Base-by-base conservation (phyloP, 768 basidiomycete species). In the Boletus patriciae region DNA sequence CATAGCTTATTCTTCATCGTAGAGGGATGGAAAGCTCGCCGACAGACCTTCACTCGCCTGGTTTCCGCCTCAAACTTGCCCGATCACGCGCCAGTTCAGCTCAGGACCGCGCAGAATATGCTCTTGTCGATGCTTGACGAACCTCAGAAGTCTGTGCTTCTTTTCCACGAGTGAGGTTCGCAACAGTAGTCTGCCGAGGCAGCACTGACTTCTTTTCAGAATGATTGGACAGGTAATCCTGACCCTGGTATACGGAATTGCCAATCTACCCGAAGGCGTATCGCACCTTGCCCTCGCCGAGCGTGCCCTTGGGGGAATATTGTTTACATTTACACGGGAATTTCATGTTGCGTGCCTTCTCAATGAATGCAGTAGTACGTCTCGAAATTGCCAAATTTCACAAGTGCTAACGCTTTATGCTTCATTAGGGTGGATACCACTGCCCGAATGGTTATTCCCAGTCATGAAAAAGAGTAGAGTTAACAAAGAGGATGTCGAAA, bases 241-340 rank as follows among this genome's bases (percentile, higher is more conserved):
- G 38, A 41, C 38, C 1, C 31, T 54, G 13, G 53, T 54, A 21
- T 54, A 54, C 5, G 53, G 53, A 33, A 54, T 54, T 23, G 2
- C 37, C 7, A 31, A 47, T 25, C 38, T 54, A 9, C 53, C 53
- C 4, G 37, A 54, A 19, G 53, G 53, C 1, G 36, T 33, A 41
- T 54, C 53, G 11, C 53, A 54, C 9, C 38, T 54, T 41, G 53
- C 21, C 2, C 23, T 54, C 16, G 53, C 53, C 11, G 53, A 54
- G 29, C 53, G 45, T 10, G 45, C 53, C 2, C 53, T 54, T 33
- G 53, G 46, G 11, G 53, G 53, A 12, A 54, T 54, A 54, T 19
- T 54, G 21, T 54, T 54, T 18, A 54, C 53, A n/a, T 54, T 54
- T 19, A 54, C 53, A 6, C 53, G 37, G 19, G 53, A 47, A 54